Evolutionary conservation across 2,329 filamentous ascomycete genomes (phyloP), one percentile per base, ranked within the genome.

Genomic region (Anisogramma anomala): DNA sequence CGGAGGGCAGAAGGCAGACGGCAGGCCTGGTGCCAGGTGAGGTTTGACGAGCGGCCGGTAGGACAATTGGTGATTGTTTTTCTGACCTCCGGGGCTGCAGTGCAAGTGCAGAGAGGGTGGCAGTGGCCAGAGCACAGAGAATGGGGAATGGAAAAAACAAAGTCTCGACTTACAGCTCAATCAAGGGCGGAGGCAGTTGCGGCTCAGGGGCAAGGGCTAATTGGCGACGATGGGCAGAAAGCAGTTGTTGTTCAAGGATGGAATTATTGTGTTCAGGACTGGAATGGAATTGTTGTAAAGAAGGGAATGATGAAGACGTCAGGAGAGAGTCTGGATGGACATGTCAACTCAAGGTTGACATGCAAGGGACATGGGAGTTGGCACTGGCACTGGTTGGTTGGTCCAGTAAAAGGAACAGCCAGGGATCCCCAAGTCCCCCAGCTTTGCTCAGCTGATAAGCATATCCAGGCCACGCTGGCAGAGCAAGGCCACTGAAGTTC

Each of bases 141-240:
- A 32, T 14, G 33, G 15, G n/a, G 38, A 17, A 22, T 2, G 30
- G 9, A 41, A 30, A 25, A 35, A 39, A 33, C 42, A 43, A 22
- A 15, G 35, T 28, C 39, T 19, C 37, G n/a, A 54, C 52, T 51
- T 52, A 54, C 52, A 48, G 41, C 30, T 33, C 36, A 33, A n/a
- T n/a, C n/a, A n/a, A n/a, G n/a, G n/a, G 22, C 22, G 22, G 22
- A 23, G 5, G 22, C 22, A 9, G 5, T 23, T 32, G 17, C n/a
- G 9, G n/a, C 11, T 18, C 14, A 9, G n/a, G 3, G 6, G 26
- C 11, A 13, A 13, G 31, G 23, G 17, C n/a, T n/a, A n/a, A n/a
- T n/a, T n/a, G n/a, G n/a, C n/a, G n/a, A n/a, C n/a, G n/a, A 32
- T 28, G n/a, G 32, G 18, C 19, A 30, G 35, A 41, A 37, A 31